Conservation (phyloP, 106 monocot genomes). For the Dioscorea dumetorum region DNA sequence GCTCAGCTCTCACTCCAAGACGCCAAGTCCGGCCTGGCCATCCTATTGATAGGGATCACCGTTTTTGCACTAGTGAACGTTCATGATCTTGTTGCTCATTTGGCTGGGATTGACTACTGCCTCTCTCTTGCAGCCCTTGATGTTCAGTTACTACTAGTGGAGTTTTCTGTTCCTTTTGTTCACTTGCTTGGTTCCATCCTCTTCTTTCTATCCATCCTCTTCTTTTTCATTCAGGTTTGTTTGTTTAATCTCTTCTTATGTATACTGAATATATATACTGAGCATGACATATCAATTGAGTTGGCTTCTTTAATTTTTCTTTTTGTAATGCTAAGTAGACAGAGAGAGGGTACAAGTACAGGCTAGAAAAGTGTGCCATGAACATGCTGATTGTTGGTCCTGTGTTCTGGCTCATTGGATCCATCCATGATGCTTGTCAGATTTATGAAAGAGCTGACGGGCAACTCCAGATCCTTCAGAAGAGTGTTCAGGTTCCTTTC, state of each 20-base stretch:
- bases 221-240: conserved; percentile 49
- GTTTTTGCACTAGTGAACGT: conserved; percentile 38
- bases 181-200: conserved; percentile 34
- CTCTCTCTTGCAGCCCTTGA: conserved; percentile 43
- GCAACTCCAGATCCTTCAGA: conserved; percentile 80
- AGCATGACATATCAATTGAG: not conserved
- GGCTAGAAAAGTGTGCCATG: conserved; percentile 45
- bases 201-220: conserved; percentile 36
- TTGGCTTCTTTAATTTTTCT: not conserved
- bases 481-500: conserved; percentile 67
- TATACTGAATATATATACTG: not conserved
- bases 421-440: conserved; percentile 71
- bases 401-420: conserved; percentile 61
- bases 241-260: not conserved
- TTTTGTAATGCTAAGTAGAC: conserved; percentile 19
- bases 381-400: conserved; percentile 63
- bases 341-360: conserved; percentile 39
- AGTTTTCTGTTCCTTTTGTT: conserved; percentile 58
- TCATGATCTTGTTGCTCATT: conserved; percentile 74
- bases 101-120: conserved; percentile 61
- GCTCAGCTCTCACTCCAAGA: conserved; percentile 27
- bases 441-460: conserved; percentile 71
- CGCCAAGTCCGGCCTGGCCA: conserved; percentile 43
- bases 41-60: conserved; percentile 36
- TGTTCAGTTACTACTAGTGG: conserved; percentile 59